Conservation (phyloP, 495 filamentous ascomycete species). For the Tuber calosporum region DNA sequence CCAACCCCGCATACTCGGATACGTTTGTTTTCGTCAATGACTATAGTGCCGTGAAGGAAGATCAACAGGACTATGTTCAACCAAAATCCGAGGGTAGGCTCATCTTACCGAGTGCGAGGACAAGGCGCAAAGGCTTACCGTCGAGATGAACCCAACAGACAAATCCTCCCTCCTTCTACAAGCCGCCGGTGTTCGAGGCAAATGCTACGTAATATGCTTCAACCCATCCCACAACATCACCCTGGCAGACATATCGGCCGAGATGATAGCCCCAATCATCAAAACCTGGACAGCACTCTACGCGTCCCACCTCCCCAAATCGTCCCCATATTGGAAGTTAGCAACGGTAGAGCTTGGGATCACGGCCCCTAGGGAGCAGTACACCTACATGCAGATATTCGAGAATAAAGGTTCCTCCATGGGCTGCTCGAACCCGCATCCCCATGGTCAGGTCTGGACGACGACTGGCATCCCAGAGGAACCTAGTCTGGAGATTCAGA, state of each 20-base stretch:
- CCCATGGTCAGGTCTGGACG: conserved; percentile 94
- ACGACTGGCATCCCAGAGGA: conserved; percentile 85
- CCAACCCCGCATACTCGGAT: conserved; percentile 74
- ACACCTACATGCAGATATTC: conserved; percentile 97
- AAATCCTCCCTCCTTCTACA: conserved; percentile 67
- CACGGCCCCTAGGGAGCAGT: conserved; percentile 61
- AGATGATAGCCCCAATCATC: conserved; percentile 67
- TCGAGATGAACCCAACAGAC: conserved; percentile 10
- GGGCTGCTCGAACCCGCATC: conserved; percentile 98
- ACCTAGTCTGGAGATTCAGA: conserved; percentile 64
- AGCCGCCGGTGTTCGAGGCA: conserved; percentile 80
- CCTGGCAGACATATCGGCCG: conserved; percentile 69
- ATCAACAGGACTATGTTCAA: conserved; percentile 65
- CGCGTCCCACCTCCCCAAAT: conserved; percentile 64
- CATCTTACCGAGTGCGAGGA: conserved; percentile 42
- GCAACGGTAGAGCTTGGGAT: conserved; percentile 49
- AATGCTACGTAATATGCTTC: conserved; percentile 97
- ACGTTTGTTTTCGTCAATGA: conserved; percentile 97
- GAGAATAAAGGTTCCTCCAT: conserved; percentile 98
- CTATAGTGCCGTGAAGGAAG: conserved; percentile 92
- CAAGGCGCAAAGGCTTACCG: conserved; percentile 18
- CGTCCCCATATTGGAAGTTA: conserved; percentile 57
- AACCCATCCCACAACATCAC: conserved; percentile 83
- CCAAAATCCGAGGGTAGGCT: conserved; percentile 43
- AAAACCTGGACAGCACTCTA: conserved; percentile 86